Evolutionary conservation across 2,329 filamentous ascomycete species (phyloP), one percentile per base, ranked within the genome.

Genomic region (Ascochyta fabae): DNA sequence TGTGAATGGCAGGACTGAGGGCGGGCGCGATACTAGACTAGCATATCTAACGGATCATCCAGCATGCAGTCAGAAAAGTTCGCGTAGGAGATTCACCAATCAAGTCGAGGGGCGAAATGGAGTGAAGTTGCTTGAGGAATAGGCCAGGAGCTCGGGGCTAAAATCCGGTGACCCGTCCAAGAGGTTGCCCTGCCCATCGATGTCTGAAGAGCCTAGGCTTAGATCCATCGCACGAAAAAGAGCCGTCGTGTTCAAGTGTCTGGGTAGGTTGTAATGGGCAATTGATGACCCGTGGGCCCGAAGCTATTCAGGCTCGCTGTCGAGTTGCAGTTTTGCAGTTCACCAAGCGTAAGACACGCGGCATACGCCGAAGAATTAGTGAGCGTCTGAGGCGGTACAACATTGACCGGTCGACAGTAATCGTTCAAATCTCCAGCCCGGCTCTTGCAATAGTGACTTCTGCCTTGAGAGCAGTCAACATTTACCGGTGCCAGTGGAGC

Each of bases 401-500:
- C 4, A 23, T 39, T 29, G 33, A 51, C 36, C 44, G 43, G 36
- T 16, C 26, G 4, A 19, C 4, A 43, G 26, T 16, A 24, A n/a
- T 4, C 29, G 29, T 36, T 3, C 36, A 47, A 19, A 15, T 6
- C n/a, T 23, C 31, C 6, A 42, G 22, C 31, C 60, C 56, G 62
- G 50, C 61, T 66, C 55, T 59, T 60, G 26, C 44, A 42, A 47
- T 39, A 33, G 40, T 38, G 40, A 61, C 52, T 69, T 71, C 67
- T 72, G 71, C 70, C 71, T 74, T 62, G 67, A 62, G 50, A 41
- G 35, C n/a, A 49, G 35, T 51, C 44, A n/a, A 55, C 59, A 29
- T 46, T 69, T 63, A 73, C 72, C 71, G 72, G 71, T 72, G 53
- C 64, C 61, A 41, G 70, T 70, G 71, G 71, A 65, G 59, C 35